Conservation (phyloP, 2,329 filamentous ascomycete genomes). For the Sclerotinia trifoliorum region DNA sequence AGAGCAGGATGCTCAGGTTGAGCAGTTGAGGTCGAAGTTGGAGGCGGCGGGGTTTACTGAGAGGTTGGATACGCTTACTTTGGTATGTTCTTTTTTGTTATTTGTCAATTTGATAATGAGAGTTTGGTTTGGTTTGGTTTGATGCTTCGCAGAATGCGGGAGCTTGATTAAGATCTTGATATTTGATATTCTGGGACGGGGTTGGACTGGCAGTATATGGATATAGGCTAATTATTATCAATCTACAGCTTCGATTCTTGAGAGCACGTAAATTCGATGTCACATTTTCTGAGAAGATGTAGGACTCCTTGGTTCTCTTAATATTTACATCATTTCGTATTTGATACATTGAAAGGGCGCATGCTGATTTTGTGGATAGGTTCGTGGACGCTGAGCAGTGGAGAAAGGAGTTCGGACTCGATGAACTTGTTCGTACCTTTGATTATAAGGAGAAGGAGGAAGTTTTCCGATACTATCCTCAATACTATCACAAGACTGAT, state of each 20-base stretch:
- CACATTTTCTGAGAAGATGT: slow-evolving; percentile 82
- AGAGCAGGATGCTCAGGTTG: slow-evolving; percentile 84
- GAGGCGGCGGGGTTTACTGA: slow-evolving; percentile 81
- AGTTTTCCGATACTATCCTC: slow-evolving; percentile 89
- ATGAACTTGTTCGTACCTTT: slow-evolving; percentile 76
- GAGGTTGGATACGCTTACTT: slow-evolving; percentile 84
- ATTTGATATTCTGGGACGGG: background rate
- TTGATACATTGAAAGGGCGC: background rate
- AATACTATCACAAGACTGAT: slow-evolving; percentile 98
- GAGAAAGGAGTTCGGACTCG: slow-evolving; percentile 82
- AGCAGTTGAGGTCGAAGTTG: slow-evolving; percentile 79
- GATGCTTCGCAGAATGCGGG: background rate
- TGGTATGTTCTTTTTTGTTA: slow-evolving; percentile 57
- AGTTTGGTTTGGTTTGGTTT: background rate
- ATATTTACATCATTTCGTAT: background rate
- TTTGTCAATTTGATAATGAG: background rate
- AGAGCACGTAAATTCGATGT: slow-evolving; percentile 95
- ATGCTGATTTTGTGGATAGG: slow-evolving; percentile 52
- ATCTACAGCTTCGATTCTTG: slow-evolving; percentile 73
- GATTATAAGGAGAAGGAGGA: slow-evolving; percentile 82
- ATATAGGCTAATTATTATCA: slow-evolving; percentile 2
- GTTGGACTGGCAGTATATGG: background rate
- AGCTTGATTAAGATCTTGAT: background rate
- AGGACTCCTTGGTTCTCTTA: slow-evolving; percentile 45
- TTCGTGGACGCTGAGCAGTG: slow-evolving; percentile 88